Evolutionary conservation across 2,329 filamentous ascomycete genomes (phyloP).

Genomic region (Teratosphaeria epicoccoides): DNA sequence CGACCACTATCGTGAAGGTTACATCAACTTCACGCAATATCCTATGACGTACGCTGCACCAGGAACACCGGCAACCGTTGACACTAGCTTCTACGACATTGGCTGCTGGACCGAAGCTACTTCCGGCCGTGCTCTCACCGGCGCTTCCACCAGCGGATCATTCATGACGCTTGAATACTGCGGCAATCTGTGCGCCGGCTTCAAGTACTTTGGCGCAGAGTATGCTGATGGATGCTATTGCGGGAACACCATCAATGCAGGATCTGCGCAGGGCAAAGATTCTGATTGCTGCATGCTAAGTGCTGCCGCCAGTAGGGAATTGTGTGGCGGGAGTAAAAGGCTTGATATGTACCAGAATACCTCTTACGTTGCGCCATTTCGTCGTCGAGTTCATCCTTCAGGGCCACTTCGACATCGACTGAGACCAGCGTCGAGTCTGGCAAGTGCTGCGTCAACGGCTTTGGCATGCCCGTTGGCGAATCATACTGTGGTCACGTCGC

Average conservation of each 20-base stretch:
- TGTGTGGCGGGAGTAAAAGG: constrained; percentile 21
- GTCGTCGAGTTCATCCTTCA: constrained; percentile 7
- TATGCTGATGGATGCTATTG: constrained; percentile 29
- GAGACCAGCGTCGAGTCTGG: too few species aligned
- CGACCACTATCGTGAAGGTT: constrained; percentile 27
- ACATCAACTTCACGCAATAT: constrained; percentile 23
- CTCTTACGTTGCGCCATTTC: constrained; percentile 10
- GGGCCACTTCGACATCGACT: constrained; percentile 4
- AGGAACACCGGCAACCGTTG: constrained; percentile 19
- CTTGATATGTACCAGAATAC: constrained; percentile 20
- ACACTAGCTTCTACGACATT: constrained; percentile 17
- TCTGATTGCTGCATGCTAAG: constrained; percentile 22
- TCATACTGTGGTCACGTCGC: constrained; percentile 13
- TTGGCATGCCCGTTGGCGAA: constrained; percentile 22
- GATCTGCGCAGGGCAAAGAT: constrained; percentile 19
- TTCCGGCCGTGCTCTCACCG: constrained; percentile 18
- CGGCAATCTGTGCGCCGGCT: constrained; percentile 26
- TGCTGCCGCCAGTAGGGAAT: constrained; percentile 16
- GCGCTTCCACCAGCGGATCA: constrained; percentile 14
- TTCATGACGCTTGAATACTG: constrained; percentile 33
- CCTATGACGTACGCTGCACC: constrained; percentile 24
- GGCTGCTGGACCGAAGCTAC: constrained; percentile 24
- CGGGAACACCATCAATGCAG: not conserved
- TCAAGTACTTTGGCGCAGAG: constrained; percentile 31
- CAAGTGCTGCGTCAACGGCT: too few species aligned